A percentile compares a stretch with the other conserved stretches of the same genome.
phyloP scores from a whole-genome alignment of 2,329 filamentous ascomycete species.

The Phaeosphaeriaceae sp. region DNA sequence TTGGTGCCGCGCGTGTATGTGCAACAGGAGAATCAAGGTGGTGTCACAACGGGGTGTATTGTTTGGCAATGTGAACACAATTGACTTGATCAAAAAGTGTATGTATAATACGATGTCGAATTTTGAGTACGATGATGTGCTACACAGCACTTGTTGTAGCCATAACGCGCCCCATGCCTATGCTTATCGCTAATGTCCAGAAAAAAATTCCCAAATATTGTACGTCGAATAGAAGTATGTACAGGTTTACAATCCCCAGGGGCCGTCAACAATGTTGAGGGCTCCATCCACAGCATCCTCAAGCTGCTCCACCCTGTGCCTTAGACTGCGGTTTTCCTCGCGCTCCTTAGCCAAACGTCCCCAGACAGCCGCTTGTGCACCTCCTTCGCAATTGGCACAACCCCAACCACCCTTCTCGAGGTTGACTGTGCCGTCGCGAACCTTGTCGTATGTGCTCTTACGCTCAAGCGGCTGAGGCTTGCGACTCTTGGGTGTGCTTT shows the following conservation, averaged over 20 bases:
- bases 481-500: slow-evolving; percentile 37
- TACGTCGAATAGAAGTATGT: neutral
- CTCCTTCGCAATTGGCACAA: slow-evolving; percentile 46
- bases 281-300: slow-evolving; percentile 65
- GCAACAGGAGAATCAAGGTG: too few relatives aligned
- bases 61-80: neutral
- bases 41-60: neutral
- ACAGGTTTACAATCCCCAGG: slow-evolving; percentile 29
- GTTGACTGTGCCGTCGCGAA: slow-evolving; percentile 50
- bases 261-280: slow-evolving; percentile 59
- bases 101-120: neutral
- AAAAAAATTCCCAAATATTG: neutral
- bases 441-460: slow-evolving; percentile 48
- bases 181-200: neutral
- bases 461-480: slow-evolving; percentile 41
- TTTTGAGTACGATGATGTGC: neutral
- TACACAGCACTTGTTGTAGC: neutral
- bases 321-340: slow-evolving; percentile 64
- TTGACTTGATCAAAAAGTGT: neutral
- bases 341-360: slow-evolving; percentile 58
- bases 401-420: slow-evolving; percentile 37
- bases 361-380: slow-evolving; percentile 59
- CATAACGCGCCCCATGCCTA: neutral
- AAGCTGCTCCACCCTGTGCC: slow-evolving; percentile 61
- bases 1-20: too few relatives aligned